These are phyloP conservation scores for Arabidopsis thaliana DNA, from an alignment of 345 rosid genomes.

Conservation along the genomic window TAIR10.1 NC_003070.9:2303501-2304000, in stretches of 20 bases:
- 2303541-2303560: background rate
- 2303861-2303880: background rate
- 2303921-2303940: too few relatives aligned
- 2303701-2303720: too few relatives aligned
- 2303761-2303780: background rate
- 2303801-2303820: background rate
- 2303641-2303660: too few relatives aligned
- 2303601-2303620: too few relatives aligned
- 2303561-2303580: background rate
- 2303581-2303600: background rate
- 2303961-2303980: too few relatives aligned
- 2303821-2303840: background rate
- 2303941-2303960: too few relatives aligned
- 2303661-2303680: background rate
- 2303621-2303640: background rate
- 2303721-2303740: background rate
- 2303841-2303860: too few relatives aligned
- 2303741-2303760: background rate
- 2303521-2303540: background rate
- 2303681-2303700: too few relatives aligned
- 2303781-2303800: too few relatives aligned
- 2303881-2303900: background rate
- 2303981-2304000: too few relatives aligned
- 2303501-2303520: background rate
- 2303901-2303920: background rate